A percentile compares a stretch with the other conserved stretches of the same genome.
Conservation (phyloP, 225 moss, liverwort and hornwort genomes). For the Ulota crispa region DNA sequence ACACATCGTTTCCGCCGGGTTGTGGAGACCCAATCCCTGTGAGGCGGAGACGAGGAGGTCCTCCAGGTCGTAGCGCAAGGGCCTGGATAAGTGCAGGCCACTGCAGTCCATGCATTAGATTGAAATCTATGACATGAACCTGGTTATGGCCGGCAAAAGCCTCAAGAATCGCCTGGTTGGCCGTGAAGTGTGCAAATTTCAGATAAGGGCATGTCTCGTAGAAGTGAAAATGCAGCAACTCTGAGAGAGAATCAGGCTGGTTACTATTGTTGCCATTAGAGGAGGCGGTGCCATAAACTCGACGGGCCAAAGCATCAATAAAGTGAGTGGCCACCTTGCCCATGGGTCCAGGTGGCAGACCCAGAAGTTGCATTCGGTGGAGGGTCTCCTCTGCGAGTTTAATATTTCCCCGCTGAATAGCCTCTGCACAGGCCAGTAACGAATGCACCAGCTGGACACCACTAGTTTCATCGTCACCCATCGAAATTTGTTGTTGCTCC, state of each 20-base stretch:
- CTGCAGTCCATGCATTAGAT: constrained; percentile 71
- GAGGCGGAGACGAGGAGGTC: constrained; percentile 68
- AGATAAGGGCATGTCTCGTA: constrained; percentile 75
- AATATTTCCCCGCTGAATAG: constrained; percentile 56
- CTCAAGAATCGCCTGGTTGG: constrained; percentile 78
- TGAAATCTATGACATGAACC: constrained; percentile 73
- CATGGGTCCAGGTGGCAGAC: constrained; percentile 66
- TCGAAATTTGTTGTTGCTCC: constrained; percentile 23
- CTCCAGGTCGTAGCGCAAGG: constrained; percentile 64
- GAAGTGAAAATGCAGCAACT: constrained; percentile 66
- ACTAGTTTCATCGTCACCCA: constrained; percentile 55
- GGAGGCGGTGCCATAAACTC: constrained; percentile 47
- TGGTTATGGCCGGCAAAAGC: constrained; percentile 62
- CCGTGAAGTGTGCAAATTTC: constrained; percentile 80
- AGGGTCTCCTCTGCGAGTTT: constrained; percentile 61
- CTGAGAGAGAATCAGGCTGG: constrained; percentile 51
- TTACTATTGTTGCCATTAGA: constrained; percentile 13
- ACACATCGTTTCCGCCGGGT: constrained; percentile 51
- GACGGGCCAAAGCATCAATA: constrained; percentile 62
- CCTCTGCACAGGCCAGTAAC: constrained; percentile 68
- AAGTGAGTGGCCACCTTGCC: constrained; percentile 76
- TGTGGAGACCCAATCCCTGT: constrained; percentile 74
- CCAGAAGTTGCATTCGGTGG: constrained; percentile 61
- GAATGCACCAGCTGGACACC: constrained; percentile 70
- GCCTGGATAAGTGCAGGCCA: constrained; percentile 87